Base-by-base conservation (phyloP, 2,329 filamentous ascomycete species). In the Sclerotinia nivalis region DNA sequence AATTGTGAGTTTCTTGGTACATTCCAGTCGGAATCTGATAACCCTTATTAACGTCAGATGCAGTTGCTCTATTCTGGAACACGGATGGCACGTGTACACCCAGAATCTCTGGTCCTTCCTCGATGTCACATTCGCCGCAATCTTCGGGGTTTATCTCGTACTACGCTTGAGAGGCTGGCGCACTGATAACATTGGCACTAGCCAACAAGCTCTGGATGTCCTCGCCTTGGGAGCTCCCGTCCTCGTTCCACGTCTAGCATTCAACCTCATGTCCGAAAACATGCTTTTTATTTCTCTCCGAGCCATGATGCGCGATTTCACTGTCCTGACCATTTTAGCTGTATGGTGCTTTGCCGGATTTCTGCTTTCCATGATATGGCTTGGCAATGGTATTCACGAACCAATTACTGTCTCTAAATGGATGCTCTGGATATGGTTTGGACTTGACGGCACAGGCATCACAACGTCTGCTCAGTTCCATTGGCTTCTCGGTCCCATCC, bases 351-450 rank as follows among this genome's bases (percentile, higher is more conserved):
- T 96, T 77, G 87, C 88, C 58, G 93, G 93, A 4, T 96, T 96
- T 79, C 80, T 96, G 67, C 83, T 96, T 59, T 91, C 91, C 34
- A 86, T 96, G 78, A 85, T 89, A 49, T 96, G 93, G 92, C 86
- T 96, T 12, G 88, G 88, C 71, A 85, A 91, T 73, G 89, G 88
- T 28, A 79, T 81, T 0, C 88, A 91, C 67, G 82, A 85, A 66
- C 80, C 89, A 6, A 81, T 91, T 80, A 92, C 89, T 1, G 93
- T 96, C 72, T 88, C 88, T 58, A 93, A 94, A 80, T 96, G 93
- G 93, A 95, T 96, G 92, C 86, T 96, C 1, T 96, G 91, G 86
- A 94, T 96, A 73, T 96, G 93, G 93, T 96, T 96, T 77, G 93
- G 93, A 2, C 86, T 96, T 1, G 93, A 96, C 75, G 93, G 73